Evolutionary conservation across 2,329 filamentous ascomycete species (phyloP).

Genomic region (Diaporthe vaccinii): DNA sequence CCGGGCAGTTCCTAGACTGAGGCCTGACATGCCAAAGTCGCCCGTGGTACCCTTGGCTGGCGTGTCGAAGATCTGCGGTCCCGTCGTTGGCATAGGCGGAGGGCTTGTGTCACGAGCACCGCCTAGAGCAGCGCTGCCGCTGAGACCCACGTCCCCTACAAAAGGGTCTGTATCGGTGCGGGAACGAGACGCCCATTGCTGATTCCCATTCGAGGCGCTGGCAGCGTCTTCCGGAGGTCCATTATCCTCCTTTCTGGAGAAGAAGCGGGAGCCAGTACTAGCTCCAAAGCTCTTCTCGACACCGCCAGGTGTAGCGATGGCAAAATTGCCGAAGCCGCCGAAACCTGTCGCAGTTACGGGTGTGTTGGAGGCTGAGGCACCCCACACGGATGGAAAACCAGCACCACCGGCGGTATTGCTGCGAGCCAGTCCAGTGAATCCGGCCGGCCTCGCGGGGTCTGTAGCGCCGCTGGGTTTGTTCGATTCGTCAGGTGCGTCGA

Average conservation of each 20-base stretch:
- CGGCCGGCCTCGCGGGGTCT: conserved; percentile 49
- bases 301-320: conserved; percentile 70
- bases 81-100: conserved; percentile 49
- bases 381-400: conserved; percentile 62
- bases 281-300: conserved; percentile 82
- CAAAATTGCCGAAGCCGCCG: conserved; percentile 92
- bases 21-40: conserved; percentile 74
- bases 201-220: conserved; percentile 53
- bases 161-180: conserved; percentile 83
- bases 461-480: conserved; percentile 47
- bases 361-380: conserved; percentile 65
- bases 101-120: conserved; percentile 79
- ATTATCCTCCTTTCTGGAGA: conserved; percentile 66
- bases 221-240: conserved; percentile 74
- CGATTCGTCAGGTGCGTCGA: conserved; percentile 67
- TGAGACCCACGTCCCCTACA: conserved; percentile 72
- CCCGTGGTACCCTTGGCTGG: conserved; percentile 67
- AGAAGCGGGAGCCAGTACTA: conserved; percentile 73
- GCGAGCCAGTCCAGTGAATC: conserved; percentile 65
- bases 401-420: conserved; percentile 66
- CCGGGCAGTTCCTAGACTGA: conserved; percentile 69
- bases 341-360: conserved; percentile 77
- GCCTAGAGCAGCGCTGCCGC: conserved; percentile 80
- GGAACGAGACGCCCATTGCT: conserved; percentile 71
- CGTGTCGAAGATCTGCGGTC: conserved; percentile 61